Percentiles rank a stretch among this genome's conserved stretches.
Evolutionary conservation across 306 rosid species (phyloP).

Genomic region (Hippophae tibetana): DNA sequence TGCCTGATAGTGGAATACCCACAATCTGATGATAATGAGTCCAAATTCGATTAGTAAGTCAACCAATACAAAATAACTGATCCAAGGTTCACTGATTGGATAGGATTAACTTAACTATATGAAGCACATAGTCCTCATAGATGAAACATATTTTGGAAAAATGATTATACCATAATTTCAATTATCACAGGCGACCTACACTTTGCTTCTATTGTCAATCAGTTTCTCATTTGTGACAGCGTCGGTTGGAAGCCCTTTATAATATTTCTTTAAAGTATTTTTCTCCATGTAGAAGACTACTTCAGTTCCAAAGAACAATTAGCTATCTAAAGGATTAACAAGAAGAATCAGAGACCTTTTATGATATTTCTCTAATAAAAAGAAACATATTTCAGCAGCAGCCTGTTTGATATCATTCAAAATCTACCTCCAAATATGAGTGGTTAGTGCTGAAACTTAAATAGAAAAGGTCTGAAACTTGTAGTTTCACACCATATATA

Average conservation of each 20-base stretch:
- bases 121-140: neutral
- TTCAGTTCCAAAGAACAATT: too few species aligned
- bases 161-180: neutral
- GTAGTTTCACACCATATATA: constrained; percentile 2
- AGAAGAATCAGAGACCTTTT: neutral
- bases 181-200: neutral
- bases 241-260: neutral
- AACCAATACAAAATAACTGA: constrained; percentile 3
- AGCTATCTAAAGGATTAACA: neutral
- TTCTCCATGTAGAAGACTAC: neutral
- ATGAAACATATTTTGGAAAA: neutral
- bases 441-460: neutral
- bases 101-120: neutral
- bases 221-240: neutral
- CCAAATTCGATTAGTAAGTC: constrained; percentile 19
- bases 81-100: constrained; percentile 8
- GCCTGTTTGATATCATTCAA: neutral
- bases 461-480: neutral
- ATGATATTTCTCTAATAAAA: neutral
- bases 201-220: too few species aligned
- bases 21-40: constrained; percentile 22
- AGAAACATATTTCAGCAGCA: neutral
- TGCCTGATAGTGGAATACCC: constrained; percentile 17
- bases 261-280: neutral
- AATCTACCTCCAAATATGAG: neutral